A percentile compares a stretch with the other conserved stretches of the same genome.
phyloP scores from a whole-genome alignment of 257 asterid species.

The Gentiana dahurica region DNA sequence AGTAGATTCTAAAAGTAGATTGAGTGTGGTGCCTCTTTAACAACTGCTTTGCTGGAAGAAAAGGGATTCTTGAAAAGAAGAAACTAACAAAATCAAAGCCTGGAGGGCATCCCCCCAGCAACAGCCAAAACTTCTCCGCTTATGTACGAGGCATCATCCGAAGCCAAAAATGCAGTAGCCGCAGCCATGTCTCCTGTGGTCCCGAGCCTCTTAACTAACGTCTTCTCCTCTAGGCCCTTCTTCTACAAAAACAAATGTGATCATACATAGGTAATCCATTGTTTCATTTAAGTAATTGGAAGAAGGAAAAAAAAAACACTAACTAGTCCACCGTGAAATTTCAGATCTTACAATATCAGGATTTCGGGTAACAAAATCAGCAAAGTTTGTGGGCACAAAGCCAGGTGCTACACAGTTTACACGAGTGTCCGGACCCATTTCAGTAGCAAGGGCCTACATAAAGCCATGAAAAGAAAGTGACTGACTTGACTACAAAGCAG shows the following conservation, averaged over 20 bases:
- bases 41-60: too few relatives aligned
- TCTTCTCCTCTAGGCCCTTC: constrained; percentile 47
- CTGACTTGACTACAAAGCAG: not conserved
- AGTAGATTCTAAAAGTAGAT: too few relatives aligned
- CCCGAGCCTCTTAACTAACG: constrained; percentile 66
- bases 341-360: constrained; percentile 34
- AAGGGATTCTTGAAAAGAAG: too few relatives aligned
- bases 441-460: constrained; percentile 73
- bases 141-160: constrained; percentile 83
- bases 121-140: constrained; percentile 76
- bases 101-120: constrained; percentile 76
- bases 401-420: constrained; percentile 97
- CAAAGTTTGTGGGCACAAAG: constrained; percentile 81
- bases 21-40: too few relatives aligned
- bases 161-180: constrained; percentile 77
- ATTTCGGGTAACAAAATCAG: constrained; percentile 36
- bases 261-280: not conserved
- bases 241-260: constrained; percentile 28
- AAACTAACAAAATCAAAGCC: constrained; percentile 31
- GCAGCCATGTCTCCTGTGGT: constrained; percentile 83
- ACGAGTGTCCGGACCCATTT: constrained; percentile 86
- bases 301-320: too few relatives aligned
- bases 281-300: not conserved
- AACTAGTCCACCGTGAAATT: not conserved
- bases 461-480: not conserved